Conservation (phyloP, 2,329 filamentous ascomycete genomes). For the Ophiosphaerella herpotricha region DNA sequence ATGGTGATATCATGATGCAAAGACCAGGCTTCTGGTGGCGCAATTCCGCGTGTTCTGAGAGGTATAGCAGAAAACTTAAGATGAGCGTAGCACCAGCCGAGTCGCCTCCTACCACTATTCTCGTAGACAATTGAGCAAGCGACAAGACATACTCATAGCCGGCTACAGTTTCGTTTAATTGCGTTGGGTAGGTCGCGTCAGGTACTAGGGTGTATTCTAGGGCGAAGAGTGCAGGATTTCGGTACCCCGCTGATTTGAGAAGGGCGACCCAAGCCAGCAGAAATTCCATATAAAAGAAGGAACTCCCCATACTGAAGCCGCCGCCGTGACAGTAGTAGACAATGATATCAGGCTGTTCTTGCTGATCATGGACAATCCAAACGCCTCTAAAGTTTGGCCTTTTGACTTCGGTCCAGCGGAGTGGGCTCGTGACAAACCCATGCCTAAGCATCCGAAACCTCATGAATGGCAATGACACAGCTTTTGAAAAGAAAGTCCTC, state of each 20-base stretch:
- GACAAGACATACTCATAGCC: constrained; percentile 74
- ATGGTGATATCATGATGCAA: constrained; percentile 78
- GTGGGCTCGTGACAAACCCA: constrained; percentile 65
- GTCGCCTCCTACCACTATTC: constrained; percentile 75
- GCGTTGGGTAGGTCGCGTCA: constrained; percentile 72
- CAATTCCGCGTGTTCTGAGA: constrained; percentile 57
- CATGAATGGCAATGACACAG: constrained; percentile 74
- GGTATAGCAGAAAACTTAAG: constrained; percentile 71
- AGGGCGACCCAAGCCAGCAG: constrained; percentile 72
- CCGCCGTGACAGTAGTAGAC: constrained; percentile 83
- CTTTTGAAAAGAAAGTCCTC: constrained; percentile 77
- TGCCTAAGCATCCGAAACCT: constrained; percentile 76
- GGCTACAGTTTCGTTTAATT: constrained; percentile 70
- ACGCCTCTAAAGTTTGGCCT: constrained; percentile 65
- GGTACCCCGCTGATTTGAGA: constrained; percentile 67
- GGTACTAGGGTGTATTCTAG: constrained; percentile 82
- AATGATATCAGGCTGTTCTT: constrained; percentile 71
- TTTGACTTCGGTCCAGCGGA: constrained; percentile 66
- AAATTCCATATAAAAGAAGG: constrained; percentile 82
- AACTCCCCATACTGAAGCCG: constrained; percentile 81
- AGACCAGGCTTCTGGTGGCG: constrained; percentile 59
- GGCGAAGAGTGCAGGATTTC: constrained; percentile 77
- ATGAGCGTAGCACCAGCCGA: constrained; percentile 78
- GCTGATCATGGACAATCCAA: constrained; percentile 69
- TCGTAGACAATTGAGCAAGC: constrained; percentile 61